These are phyloP conservation scores for Apiotrichum domesticum DNA, from an alignment of 1,284 basidiomycete species.

Conservation along the genomic window DNA sequence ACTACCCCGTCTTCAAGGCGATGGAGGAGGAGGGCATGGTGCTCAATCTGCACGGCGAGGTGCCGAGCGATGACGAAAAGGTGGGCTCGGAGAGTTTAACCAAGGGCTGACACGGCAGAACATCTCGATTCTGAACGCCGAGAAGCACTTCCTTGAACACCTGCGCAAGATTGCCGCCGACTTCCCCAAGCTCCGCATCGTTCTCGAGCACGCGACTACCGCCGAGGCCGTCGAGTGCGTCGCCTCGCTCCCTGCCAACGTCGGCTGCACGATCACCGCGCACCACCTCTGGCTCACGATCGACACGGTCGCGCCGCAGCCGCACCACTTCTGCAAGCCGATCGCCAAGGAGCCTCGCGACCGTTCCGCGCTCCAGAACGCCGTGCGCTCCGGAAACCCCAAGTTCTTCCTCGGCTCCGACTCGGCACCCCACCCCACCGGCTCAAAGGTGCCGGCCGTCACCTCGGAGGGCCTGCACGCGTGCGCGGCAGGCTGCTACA, in stretches of 20 bases:
- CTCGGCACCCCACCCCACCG: constrained; percentile 84
- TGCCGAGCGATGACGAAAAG: constrained; percentile 77
- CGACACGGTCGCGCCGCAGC: constrained; percentile 95
- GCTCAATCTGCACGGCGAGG: constrained; percentile 94
- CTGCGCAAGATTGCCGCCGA: constrained; percentile 71
- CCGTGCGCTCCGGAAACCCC: constrained; percentile 79
- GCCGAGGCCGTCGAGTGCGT: constrained; percentile 89
- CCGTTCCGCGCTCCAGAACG: constrained; percentile 71
- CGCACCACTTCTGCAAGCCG: constrained; percentile 96
- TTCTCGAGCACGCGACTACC: constrained; percentile 98
- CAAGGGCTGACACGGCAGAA: constrained; percentile 54
- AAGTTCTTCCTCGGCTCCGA: constrained; percentile 98
- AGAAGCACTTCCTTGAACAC: constrained; percentile 83
- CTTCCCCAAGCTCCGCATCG: constrained; percentile 92
- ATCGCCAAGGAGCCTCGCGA: constrained; percentile 96
- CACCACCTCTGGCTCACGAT: constrained; percentile 93
- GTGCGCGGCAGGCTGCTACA: constrained; percentile 92
- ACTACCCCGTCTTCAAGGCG: constrained; percentile 88
- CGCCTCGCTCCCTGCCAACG: constrained; percentile 74
- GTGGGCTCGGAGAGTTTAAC: constrained; percentile 48
- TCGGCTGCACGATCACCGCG: constrained; percentile 94
- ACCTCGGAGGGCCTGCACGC: constrained; percentile 48
- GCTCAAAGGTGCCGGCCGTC: constrained; percentile 63
- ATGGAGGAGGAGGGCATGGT: constrained; percentile 94
- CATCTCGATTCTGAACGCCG: constrained; percentile 90